Evolutionary conservation across 805 yeast species (phyloP).

Genomic region (Candida tammaniensis): DNA sequence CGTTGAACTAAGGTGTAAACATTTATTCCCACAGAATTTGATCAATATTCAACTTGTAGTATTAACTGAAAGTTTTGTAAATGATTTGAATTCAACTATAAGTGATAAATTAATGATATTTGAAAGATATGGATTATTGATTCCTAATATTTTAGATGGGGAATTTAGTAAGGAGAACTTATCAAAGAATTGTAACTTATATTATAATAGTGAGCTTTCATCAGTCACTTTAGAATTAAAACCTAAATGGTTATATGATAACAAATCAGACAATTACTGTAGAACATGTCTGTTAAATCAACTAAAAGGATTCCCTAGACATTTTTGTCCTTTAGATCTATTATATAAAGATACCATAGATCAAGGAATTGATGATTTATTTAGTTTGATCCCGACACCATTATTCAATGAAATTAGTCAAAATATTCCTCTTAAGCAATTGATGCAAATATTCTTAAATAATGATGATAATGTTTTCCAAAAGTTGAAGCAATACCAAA

Average conservation of each 20-base stretch:
- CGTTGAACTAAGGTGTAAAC: conserved; percentile 32
- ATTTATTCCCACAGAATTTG: conserved; percentile 26
- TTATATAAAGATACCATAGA: conserved; percentile 28
- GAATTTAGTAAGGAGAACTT: conserved; percentile 23
- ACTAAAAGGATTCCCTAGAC: conserved; percentile 26
- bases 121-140: conserved; percentile 43
- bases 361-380: conserved; percentile 33
- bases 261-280: conserved; percentile 44
- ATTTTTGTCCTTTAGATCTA: conserved; percentile 50
- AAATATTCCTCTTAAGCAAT: conserved; percentile 30
- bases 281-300: conserved; percentile 56
- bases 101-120: conserved; percentile 30
- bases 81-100: conserved; percentile 20
- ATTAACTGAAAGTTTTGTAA: conserved; percentile 28
- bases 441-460: conserved; percentile 32
- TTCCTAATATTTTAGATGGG: conserved; percentile 40
- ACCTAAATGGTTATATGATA: conserved; percentile 60
- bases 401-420: conserved; percentile 20
- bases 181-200: conserved; percentile 37
- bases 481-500: conserved; percentile 32
- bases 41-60: conserved; percentile 32
- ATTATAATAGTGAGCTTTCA: conserved; percentile 12
- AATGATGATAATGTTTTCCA: conserved; percentile 31
- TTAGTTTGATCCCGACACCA: conserved; percentile 19
- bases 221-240: conserved; percentile 47